Evolutionary conservation across 495 filamentous ascomycete genomes (phyloP).

Genomic region (Xylaria sp.): DNA sequence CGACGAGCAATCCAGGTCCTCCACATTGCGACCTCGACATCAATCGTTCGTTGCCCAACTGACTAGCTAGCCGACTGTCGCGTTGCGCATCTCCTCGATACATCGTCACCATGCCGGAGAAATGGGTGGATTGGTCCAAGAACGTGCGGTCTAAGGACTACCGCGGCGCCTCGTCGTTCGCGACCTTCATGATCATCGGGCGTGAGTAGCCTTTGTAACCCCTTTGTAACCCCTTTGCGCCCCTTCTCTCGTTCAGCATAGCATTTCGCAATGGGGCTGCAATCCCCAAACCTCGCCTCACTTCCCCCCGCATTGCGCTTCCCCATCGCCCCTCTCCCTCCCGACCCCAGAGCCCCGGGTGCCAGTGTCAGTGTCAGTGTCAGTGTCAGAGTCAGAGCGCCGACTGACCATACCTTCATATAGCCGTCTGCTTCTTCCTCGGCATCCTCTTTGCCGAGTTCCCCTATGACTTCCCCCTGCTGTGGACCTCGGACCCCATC

Average conservation of each 20-base stretch:
- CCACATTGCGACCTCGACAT: not conserved
- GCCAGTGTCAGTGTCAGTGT: no score
- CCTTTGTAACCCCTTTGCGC: not conserved
- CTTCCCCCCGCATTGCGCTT: slow-evolving; percentile 17
- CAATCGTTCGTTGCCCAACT: not conserved
- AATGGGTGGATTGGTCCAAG: slow-evolving; percentile 59
- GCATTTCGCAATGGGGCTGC: not conserved
- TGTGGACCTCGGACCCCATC: slow-evolving; percentile 78
- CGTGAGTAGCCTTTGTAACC: slow-evolving; percentile 69
- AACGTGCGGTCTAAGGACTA: slow-evolving; percentile 56
- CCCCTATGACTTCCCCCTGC: slow-evolving; percentile 96
- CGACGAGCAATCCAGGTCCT: not conserved
- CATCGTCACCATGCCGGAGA: slow-evolving; percentile 38
- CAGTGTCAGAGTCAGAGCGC: no score
- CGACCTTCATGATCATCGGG: slow-evolving; percentile 94
- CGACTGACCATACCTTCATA: slow-evolving; percentile 12
- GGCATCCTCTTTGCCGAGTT: slow-evolving; percentile 97
- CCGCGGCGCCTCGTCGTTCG: slow-evolving; percentile 67
- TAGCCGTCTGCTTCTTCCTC: slow-evolving; percentile 91
- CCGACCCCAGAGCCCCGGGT: not conserved
- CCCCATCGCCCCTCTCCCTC: slow-evolving; percentile 12
- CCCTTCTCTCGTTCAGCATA: not conserved
- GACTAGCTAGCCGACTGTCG: not conserved
- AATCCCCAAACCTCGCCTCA: not conserved
- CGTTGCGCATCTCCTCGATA: not conserved